Evolutionary conservation across 371 early-diverging fungal genomes (phyloP).

Genomic region (Actinomortierella wolfii): DNA sequence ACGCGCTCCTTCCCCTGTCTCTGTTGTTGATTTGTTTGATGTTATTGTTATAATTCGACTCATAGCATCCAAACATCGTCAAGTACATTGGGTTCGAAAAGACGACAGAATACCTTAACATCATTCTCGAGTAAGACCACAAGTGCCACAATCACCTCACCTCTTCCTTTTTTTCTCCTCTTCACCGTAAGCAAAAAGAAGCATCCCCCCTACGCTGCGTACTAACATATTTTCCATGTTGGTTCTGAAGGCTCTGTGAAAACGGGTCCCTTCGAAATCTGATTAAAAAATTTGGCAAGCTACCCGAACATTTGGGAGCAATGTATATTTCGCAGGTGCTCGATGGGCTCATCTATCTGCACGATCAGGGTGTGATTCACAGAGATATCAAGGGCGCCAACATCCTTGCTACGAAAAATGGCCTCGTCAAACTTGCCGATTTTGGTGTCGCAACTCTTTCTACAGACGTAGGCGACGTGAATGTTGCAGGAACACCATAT

Average conservation of each 20-base stretch:
- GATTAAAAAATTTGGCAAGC: conserved; percentile 79
- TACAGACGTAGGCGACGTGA: conserved; percentile 41
- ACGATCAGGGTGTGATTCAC: conserved; percentile 90
- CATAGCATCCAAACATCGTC: conserved; percentile 80
- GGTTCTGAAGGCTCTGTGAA: conserved; percentile 81
- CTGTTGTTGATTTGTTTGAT: conserved; percentile 1
- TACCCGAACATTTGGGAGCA: conserved; percentile 82
- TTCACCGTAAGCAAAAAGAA: not conserved
- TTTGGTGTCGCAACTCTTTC: conserved; percentile 79
- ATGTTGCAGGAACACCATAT: conserved; percentile 71
- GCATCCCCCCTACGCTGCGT: not conserved
- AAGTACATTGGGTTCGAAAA: conserved; percentile 75
- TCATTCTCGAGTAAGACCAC: conserved; percentile 71
- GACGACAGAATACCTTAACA: conserved; percentile 66
- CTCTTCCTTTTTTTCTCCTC: not conserved
- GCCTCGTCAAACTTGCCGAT: conserved; percentile 85
- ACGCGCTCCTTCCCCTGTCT: not conserved
- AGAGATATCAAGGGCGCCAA: conserved; percentile 93
- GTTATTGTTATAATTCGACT: conserved; percentile 1
- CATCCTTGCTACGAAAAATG: conserved; percentile 79
- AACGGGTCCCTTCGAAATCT: conserved; percentile 85
- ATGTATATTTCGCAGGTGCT: conserved; percentile 84
- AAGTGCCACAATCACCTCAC: not conserved
- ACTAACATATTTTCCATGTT: no score
- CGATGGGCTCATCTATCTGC: conserved; percentile 79